Percentiles rank a stretch among this genome's conserved stretches.
phyloP scores from a whole-genome alignment of 306 rosid species.

The Malus orientalis region DNA sequence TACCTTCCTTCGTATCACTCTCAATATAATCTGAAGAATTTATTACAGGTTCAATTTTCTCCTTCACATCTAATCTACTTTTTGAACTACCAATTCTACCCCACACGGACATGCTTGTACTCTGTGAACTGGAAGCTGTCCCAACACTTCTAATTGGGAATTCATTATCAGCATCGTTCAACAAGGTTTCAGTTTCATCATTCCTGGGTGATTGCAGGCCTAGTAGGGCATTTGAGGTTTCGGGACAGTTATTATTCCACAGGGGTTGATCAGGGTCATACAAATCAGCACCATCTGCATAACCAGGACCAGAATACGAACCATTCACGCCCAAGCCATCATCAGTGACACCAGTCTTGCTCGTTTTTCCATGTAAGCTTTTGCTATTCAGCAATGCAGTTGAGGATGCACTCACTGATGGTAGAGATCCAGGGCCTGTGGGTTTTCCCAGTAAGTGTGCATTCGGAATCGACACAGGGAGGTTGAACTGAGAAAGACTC shows the following conservation, averaged over 20 bases:
- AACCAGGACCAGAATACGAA: conserved; percentile 56
- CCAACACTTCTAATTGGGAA: conserved; percentile 38
- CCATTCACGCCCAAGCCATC: conserved; percentile 62
- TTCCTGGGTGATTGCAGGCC: conserved; percentile 56
- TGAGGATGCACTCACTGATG: conserved; percentile 56
- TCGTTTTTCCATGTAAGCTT: conserved; percentile 48
- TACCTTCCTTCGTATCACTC: conserved; percentile 54
- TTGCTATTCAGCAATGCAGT: conserved; percentile 53
- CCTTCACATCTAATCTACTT: conserved; percentile 54
- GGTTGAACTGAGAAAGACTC: conserved; percentile 97
- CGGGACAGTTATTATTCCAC: conserved; percentile 79
- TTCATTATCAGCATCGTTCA: conserved; percentile 50
- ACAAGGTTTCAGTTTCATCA: conserved; percentile 59
- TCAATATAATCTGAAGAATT: conserved; percentile 49
- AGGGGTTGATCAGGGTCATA: conserved; percentile 99
- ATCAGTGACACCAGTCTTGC: conserved; percentile 54
- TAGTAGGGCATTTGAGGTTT: conserved; percentile 58
- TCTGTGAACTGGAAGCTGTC: conserved; percentile 50
- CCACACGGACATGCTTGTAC: conserved; percentile 64
- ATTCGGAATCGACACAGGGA: conserved; percentile 86
- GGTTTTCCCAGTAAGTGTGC: conserved; percentile 66
- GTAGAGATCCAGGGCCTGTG: conserved; percentile 67
- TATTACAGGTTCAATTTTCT: conserved; percentile 40
- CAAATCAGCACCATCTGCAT: conserved; percentile 68
- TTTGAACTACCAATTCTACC: conserved; percentile 78